Conservation (phyloP, 805 yeast species). For the Ogataea angusta region DNA sequence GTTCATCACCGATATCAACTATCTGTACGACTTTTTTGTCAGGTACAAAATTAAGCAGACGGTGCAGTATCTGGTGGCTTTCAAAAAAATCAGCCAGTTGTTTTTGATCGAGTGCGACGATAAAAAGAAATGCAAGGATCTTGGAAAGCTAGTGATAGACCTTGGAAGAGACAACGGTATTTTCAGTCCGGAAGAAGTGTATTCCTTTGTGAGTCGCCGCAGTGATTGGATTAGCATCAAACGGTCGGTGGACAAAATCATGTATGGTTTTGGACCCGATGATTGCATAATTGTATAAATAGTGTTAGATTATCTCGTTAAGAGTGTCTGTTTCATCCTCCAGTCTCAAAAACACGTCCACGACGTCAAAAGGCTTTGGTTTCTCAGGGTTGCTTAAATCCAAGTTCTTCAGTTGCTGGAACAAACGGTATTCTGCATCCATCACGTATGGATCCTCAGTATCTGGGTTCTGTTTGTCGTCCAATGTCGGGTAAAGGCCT, state of each 20-base stretch:
- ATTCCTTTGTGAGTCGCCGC: slow-evolving; percentile 83
- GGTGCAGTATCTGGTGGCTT: slow-evolving; percentile 70
- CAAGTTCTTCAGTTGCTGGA: slow-evolving; percentile 5
- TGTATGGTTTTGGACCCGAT: slow-evolving; percentile 83
- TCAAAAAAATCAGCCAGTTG: slow-evolving; percentile 81
- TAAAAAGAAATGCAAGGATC: slow-evolving; percentile 70
- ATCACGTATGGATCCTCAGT: slow-evolving; percentile 6
- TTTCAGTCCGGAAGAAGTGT: slow-evolving; percentile 89
- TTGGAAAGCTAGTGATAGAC: slow-evolving; percentile 82
- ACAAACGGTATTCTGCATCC: slow-evolving; percentile 7
- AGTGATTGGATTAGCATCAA: slow-evolving; percentile 81
- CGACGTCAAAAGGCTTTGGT: slow-evolving; percentile 13
- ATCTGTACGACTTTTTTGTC: slow-evolving; percentile 69
- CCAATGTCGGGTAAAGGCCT: slow-evolving; percentile 8
- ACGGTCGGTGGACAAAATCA: slow-evolving; percentile 84
- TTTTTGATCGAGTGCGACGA: slow-evolving; percentile 63
- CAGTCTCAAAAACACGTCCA: slow-evolving; percentile 19
- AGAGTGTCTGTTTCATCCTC: slow-evolving; percentile 24
- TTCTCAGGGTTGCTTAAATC: slow-evolving; percentile 4
- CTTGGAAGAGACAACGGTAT: slow-evolving; percentile 83
- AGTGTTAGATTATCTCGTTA: slow-evolving; percentile 11
- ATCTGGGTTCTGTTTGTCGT: background rate
- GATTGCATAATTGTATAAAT: slow-evolving; percentile 66
- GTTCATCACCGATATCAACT: slow-evolving; percentile 77
- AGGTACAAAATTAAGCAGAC: slow-evolving; percentile 62